A percentile compares a stretch with the other conserved stretches of the same genome.
Conservation (phyloP, 495 filamentous ascomycete genomes). For the Neurospora africana region DNA sequence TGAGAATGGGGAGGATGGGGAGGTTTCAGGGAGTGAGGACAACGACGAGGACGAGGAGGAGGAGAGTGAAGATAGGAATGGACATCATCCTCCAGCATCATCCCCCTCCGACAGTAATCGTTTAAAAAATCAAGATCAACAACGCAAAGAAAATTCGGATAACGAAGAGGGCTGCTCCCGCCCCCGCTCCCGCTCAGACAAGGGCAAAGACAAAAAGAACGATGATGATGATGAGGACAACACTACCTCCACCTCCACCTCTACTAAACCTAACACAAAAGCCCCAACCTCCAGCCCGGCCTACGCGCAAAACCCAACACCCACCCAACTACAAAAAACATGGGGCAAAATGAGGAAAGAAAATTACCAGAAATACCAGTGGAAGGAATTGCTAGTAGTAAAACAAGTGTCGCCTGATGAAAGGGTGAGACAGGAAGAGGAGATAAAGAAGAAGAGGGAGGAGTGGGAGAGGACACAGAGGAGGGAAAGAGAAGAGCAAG, state of each 20-base stretch:
- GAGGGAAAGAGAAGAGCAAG: too few species aligned
- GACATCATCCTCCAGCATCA: too few species aligned
- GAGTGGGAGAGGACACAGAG: neutral
- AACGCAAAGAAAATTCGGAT: too few species aligned
- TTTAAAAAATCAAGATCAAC: neutral
- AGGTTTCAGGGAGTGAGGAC: neutral
- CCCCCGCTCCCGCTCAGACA: neutral
- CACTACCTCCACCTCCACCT: too few species aligned
- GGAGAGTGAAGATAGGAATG: too few species aligned
- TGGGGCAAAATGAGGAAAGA: neutral
- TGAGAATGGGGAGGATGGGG: neutral
- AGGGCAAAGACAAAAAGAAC: neutral
- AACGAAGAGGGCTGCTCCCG: neutral
- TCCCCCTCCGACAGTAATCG: too few species aligned
- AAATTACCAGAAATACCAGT: neutral
- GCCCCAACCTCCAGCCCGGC: neutral
- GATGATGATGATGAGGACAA: neutral
- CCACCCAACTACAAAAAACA: neutral
- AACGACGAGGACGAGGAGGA: too few species aligned
- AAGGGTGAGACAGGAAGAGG: neutral
- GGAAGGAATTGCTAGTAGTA: neutral
- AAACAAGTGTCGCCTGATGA: neutral
- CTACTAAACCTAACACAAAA: neutral
- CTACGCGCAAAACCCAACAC: neutral
- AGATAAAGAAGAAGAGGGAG: neutral